These are phyloP conservation scores for Suillus subalutaceus DNA, from an alignment of 768 basidiomycete species.

Conservation along the genomic window DNA sequence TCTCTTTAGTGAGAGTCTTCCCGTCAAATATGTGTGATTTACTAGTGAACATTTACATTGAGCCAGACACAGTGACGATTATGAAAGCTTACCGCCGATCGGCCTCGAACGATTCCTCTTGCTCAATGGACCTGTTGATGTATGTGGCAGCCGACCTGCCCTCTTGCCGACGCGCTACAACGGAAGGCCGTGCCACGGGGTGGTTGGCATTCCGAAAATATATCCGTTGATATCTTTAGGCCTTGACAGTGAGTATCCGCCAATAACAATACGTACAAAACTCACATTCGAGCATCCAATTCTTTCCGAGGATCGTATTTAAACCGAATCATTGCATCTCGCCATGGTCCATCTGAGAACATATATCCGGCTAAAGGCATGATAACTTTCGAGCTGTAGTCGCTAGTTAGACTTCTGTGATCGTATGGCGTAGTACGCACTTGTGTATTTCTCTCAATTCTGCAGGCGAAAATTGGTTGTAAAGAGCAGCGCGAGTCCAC, in stretches of 20 bases:
- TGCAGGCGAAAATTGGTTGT: constrained; percentile 73
- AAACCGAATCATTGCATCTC: constrained; percentile 84
- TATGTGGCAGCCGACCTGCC: constrained; percentile 37
- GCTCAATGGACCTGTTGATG: constrained; percentile 33
- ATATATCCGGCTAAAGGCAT: constrained; percentile 84
- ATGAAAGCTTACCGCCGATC: constrained; percentile 33
- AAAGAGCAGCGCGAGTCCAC: constrained; percentile 86
- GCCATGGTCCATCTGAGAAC: constrained; percentile 93
- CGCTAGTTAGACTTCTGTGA: constrained; percentile 1
- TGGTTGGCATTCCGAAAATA: constrained; percentile 90
- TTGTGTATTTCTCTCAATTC: constrained; percentile 77
- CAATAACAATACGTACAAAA: constrained; percentile 12
- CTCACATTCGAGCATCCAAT: constrained; percentile 75
- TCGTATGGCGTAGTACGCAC: constrained; percentile 44
- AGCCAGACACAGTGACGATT: constrained; percentile 1
- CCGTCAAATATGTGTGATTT: constrained; percentile 92
- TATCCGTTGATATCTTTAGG: constrained; percentile 83
- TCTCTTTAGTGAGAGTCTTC: constrained; percentile 72
- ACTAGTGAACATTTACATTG: constrained; percentile 34
- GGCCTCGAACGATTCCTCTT: constrained; percentile 33
- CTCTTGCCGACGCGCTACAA: constrained; percentile 63
- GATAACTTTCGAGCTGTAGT: constrained; percentile 72
- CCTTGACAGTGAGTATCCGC: neutral
- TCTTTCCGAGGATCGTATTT: constrained; percentile 89
- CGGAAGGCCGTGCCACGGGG: constrained; percentile 75